Conservation (phyloP, 2,329 filamentous ascomycete species). For the Mycosphaerelloides madeirae region DNA sequence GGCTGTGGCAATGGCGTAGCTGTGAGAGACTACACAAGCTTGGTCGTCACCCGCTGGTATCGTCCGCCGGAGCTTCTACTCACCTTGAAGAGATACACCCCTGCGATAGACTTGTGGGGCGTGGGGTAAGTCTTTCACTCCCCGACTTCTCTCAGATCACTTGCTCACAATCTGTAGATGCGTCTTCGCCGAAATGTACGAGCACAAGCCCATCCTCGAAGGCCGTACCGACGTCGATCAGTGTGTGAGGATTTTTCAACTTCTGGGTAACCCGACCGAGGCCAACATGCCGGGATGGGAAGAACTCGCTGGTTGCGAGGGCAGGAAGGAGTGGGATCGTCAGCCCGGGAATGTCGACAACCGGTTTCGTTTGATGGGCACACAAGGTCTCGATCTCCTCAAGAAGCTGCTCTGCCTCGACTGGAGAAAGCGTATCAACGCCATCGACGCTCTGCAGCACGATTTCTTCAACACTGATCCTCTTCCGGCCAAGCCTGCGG, state of each 20-base stretch:
- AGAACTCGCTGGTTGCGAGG: conserved; percentile 73
- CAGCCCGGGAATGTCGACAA: conserved; percentile 63
- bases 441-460: conserved; percentile 87
- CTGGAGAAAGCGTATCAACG: conserved; percentile 84
- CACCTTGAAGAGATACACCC: conserved; percentile 86
- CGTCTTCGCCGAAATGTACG: conserved; percentile 96
- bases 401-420: conserved; percentile 81
- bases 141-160: not conserved
- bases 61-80: conserved; percentile 87
- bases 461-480: conserved; percentile 81
- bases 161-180: conserved; percentile 54
- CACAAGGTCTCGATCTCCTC: conserved; percentile 71
- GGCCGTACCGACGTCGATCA: conserved; percentile 87
- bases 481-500: conserved; percentile 72
- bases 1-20: conserved; percentile 80
- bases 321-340: conserved; percentile 57
- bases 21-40: conserved; percentile 84
- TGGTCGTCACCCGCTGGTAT: conserved; percentile 97
- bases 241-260: conserved; percentile 86
- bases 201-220: conserved; percentile 84
- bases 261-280: conserved; percentile 85
- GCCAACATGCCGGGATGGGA: conserved; percentile 92
- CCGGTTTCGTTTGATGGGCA: conserved; percentile 59
- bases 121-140: conserved; percentile 63
- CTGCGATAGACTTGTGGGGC: conserved; percentile 96